A percentile compares a stretch with the other conserved stretches of the same genome.
Evolutionary conservation across 371 early-diverging fungal genomes (phyloP).

Genomic region (Mucor sp.): DNA sequence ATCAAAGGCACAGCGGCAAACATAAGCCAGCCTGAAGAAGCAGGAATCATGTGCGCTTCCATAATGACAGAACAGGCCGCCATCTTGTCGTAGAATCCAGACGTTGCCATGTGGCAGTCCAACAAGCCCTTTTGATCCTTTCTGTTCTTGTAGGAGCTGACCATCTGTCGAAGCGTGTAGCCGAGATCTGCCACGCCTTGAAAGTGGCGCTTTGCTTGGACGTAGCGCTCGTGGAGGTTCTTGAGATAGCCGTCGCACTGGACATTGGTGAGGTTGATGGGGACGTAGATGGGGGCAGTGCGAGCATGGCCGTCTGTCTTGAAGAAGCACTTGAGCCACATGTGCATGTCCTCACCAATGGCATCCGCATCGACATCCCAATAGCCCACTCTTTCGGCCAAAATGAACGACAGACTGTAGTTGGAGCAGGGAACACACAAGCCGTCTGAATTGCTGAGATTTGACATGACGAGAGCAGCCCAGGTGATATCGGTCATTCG

Average conservation of each 20-base stretch:
- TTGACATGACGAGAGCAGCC: constrained; percentile 80
- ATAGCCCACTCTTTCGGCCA: constrained; percentile 70
- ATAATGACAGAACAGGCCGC: constrained; percentile 53
- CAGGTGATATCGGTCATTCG: constrained; percentile 79
- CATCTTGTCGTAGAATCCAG: constrained; percentile 43
- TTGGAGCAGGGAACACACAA: constrained; percentile 77
- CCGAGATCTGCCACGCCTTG: constrained; percentile 63
- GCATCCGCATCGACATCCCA: constrained; percentile 84
- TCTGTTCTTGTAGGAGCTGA: constrained; percentile 20
- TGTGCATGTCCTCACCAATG: constrained; percentile 86
- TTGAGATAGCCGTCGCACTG: constrained; percentile 62
- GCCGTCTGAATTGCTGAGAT: constrained; percentile 69
- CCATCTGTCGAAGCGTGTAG: constrained; percentile 43
- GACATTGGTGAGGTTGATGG: constrained; percentile 76
- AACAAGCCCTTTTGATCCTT: constrained; percentile 22
- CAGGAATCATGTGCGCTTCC: constrained; percentile 62
- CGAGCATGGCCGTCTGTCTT: constrained; percentile 68
- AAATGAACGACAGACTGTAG: constrained; percentile 71
- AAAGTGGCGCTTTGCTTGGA: constrained; percentile 74
- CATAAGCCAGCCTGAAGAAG: constrained; percentile 64
- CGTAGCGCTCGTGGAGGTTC: constrained; percentile 64
- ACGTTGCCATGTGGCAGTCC: constrained; percentile 18
- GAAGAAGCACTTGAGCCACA: constrained; percentile 83
- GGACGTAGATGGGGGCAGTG: constrained; percentile 71
- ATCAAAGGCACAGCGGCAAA: constrained; percentile 61